Base-by-base conservation (phyloP, 176 grass and related monocot genomes). In the Oryza nivara region DNA sequence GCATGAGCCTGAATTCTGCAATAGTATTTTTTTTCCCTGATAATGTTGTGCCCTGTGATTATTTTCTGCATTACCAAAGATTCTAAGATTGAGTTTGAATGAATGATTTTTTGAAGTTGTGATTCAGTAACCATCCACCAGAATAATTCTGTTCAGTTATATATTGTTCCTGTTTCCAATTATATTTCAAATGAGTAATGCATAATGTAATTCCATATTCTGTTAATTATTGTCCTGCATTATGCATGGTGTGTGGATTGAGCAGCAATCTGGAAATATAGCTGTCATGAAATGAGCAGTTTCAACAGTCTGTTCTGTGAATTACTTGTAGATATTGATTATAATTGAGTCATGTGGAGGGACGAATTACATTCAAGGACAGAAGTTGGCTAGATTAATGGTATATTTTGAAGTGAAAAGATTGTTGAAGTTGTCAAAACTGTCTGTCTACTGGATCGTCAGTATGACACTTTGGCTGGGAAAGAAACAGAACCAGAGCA, bases 321-420 rank as follows among this genome's bases (percentile, higher is more conserved):
- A 28, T 72, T 13, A 11, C 51, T 51, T 79, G 68, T 32, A 14
- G 65, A 9, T 30, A 26, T 73, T 73, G 6, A 66, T 73, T 73
- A 0, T 14, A 65, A 56, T 73, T 40, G 25, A 38, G 4, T 65
- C 54, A n/a, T 14, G 13, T 8, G 72, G 14, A 49, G 11, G 71
- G 22, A 22, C 6, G 28, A 67, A 80, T 67, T 34, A 74, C 45
- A 44, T 52, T 51, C 9, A 45, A 73, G 36, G 7, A 32, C 46
- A 46, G 52, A 74, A 4, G 60, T 43, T 72, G 74, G 19, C 3
- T 54, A 80, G 16, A 16, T 32, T 67, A 63, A 6, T 17, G 7
- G 25, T 69, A 67, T 80, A n/a, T 43, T 67, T 67, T 67, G 25
- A 81, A 68, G 12, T 74, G 35, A 81, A 74, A 48, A 75, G 16